Conservation (phyloP, 352 stramenopile genomes). For the Globisporangium middletonii region DNA sequence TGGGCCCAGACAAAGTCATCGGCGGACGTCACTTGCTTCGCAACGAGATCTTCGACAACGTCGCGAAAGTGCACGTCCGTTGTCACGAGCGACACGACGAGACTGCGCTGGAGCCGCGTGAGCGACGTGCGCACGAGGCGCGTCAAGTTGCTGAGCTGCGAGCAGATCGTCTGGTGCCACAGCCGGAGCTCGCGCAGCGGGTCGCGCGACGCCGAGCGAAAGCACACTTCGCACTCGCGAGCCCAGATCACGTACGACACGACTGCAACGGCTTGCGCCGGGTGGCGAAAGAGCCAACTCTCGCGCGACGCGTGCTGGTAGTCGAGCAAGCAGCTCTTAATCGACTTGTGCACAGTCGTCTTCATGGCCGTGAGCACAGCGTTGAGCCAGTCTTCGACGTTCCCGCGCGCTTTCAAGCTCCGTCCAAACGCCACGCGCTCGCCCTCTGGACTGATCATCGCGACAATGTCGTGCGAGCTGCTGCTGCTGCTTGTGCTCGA, state of each 20-base stretch:
- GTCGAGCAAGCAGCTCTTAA: conserved; percentile 80
- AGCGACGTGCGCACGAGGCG: conserved; percentile 57
- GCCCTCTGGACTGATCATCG: conserved; percentile 78
- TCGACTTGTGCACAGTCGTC: conserved; percentile 50
- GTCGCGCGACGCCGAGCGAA: conserved; percentile 42
- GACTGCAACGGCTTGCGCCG: conserved; percentile 87
- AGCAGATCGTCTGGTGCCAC: conserved; percentile 68
- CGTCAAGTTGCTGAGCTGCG: conserved; percentile 58
- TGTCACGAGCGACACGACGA: conserved; percentile 67
- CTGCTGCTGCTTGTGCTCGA: conserved; percentile 1
- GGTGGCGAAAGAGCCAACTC: conserved; percentile 84
- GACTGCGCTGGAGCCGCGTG: conserved; percentile 39
- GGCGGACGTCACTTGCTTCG: conserved; percentile 33
- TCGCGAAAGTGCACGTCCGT: conserved; percentile 78
- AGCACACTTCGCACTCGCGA: conserved; percentile 61
- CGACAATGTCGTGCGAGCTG: conserved; percentile 51
- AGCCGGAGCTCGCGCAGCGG: conserved; percentile 41
- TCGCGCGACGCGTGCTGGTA: conserved; percentile 81
- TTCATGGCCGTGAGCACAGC: conserved; percentile 73
- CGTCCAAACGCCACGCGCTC: conserved; percentile 71
- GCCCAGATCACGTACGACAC: conserved; percentile 88
- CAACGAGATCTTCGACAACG: conserved; percentile 61
- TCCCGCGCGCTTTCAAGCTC: conserved; percentile 75
- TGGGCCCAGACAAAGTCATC: conserved; percentile 71
- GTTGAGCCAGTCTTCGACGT: conserved; percentile 86